Base-by-base conservation (phyloP, 2,329 filamentous ascomycete species). In the Didymella segeticola region DNA sequence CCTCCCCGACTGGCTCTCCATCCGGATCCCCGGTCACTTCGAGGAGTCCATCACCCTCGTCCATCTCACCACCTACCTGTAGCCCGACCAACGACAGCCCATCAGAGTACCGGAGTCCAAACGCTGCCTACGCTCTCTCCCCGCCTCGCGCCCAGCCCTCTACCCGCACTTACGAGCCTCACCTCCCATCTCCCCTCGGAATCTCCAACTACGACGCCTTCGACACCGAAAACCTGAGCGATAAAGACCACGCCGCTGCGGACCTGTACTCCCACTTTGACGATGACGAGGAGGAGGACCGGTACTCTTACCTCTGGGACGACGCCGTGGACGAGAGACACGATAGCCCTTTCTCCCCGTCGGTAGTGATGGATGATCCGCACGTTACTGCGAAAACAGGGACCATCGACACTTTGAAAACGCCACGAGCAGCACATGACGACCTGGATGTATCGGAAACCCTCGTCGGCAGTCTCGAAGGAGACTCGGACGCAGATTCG, bases 191-290 rank as follows among this genome's bases (percentile, higher is more conserved):
- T 1, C 75, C 76, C 2, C 65, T 78, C 9, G 71, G 74, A 3
- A 61, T 77, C 2, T 76, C 71, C n/a, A 78, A 77, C 53, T 79
- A 78, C 58, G 77, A 78, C 50, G 73, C 73, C 9, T 68, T 79
- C 22, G 76, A 78, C 43, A 46, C 66, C 2, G 75, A 78, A 33
- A 38, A 34, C 25, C 15, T 25, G 4, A 33, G 25, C 15, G 25
- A 31, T 11, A 43, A 25, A 33, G 17, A 25, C 15, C 1, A 74
- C 17, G 64, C 69, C 17, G 51, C 62, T 7, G 57, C 62, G 0
- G 64, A 73, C 45, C 59, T 54, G 4, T 73, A 74, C 43, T 55
- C 64, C 5, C 63, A 69, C 41, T 39, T 73, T 0, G 71, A 75
- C 39, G 68, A 70, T 11, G 68, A 69, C 10, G 53, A 55, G 7